Evolutionary conservation across 2,329 filamentous ascomycete genomes (phyloP), one percentile per base, ranked within the genome.

Genomic region (Gaeumannomyces sp.): DNA sequence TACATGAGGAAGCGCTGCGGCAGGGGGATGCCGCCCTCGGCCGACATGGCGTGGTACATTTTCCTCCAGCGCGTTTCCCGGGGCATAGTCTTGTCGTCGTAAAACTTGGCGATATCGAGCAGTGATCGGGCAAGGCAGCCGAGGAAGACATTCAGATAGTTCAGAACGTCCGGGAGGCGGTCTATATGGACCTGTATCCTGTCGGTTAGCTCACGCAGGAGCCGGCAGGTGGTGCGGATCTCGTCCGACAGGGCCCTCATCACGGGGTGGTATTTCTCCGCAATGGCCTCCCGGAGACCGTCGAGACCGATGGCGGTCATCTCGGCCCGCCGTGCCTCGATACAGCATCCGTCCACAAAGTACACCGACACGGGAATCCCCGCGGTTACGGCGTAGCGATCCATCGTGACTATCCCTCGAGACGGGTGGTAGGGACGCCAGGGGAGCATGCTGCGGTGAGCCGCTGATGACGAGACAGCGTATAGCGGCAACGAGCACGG

Each of bases 21-120:
- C 1, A 88, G 74, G 7, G 76, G 76, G 38, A 84, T 77, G 0
- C 81, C 82, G 2, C 76, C 79, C 70, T 87, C 83, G 29, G 81
- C 77, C 10, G 78, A 79, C 79, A 88, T 79, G 6, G 76, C 74
- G 71, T 86, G 79, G 70, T 82, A 85, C 83, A 88, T 87, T 68
- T 78, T 79, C 58, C 80, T 78, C 85, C 86, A 88, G 64, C 84
- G 79, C 50, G 78, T 75, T 66, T 81, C 78, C 64, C 79, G 80
- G 25, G 77, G 75, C 58, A 81, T 68, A 5, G 76, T 76, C 50
- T 76, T 79, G 70, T 87, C 81, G 45, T 85, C 79, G 69, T 85
- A 81, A 72, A 80, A 80, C 11, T 66, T 67, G 57, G 74, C 79
- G 68, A 88, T 87, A 66, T 87, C 84, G 58, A 77, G 72, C 22